Evolutionary conservation across 192 early-diverging fungal species (phyloP), one percentile per base, ranked within the genome.

Genomic region (Endogone sp.): DNA sequence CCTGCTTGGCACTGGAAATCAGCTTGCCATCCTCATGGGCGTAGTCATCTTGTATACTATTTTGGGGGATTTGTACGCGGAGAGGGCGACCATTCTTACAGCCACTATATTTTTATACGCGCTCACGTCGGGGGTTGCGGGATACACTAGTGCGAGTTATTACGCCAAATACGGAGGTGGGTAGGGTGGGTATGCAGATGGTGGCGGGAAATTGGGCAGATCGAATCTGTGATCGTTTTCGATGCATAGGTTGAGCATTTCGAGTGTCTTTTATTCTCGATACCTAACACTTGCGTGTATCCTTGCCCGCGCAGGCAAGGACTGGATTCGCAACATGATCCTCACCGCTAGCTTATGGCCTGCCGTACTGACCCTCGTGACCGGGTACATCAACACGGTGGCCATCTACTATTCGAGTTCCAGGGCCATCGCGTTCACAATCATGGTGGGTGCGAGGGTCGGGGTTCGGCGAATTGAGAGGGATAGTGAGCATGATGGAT

Each of bases 101-200:
- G 82, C 86, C 22, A 78, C 90, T 28, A 89, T 94, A n/a, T 94
- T 94, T 67, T 71, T 92, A 16, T 94, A 93, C 76, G 89, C 92
- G 1, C 67, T 92, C 6, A 89, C 85, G 1, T 91, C 91, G 2
- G 76, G 85, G 32, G 72, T 92, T 49, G 75, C 85, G 24, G 92
- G 91, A 8, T 94, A 86, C 73, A 82, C 83, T 29, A 85, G 85
- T 32, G 84, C 86, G 13, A 80, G 88, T 44, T 89, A 84, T 67
- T 93, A 88, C 71, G 70, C 82, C 29, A 77, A 84, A 30, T 89
- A 90, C 57, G 90, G 90, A 58, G 85, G 86, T 81, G 66, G 29
- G 30, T 23, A 9, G n/a, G n/a, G n/a, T n/a, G n/a, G n/a, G n/a
- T n/a, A n/a, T n/a, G n/a, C n/a, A n/a, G n/a, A 22, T 26, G 21